A percentile compares a stretch with the other conserved stretches of the same genome.
phyloP scores from a whole-genome alignment of 2,329 filamentous ascomycete genomes.

The Cercospora zeina region DNA sequence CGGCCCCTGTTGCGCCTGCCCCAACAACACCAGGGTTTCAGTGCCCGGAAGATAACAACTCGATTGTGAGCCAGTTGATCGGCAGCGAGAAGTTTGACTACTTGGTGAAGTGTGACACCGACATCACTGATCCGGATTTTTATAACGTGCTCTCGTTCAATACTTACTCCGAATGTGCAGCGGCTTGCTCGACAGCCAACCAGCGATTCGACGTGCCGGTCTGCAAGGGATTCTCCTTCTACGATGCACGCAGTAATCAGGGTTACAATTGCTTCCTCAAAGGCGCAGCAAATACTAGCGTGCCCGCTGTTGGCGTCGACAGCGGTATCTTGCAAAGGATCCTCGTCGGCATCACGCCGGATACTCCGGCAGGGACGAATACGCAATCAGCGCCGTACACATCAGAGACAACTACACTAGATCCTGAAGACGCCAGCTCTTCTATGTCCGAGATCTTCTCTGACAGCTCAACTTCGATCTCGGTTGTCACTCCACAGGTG shows the following conservation, averaged over 20 bases:
- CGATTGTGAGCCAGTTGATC: slow-evolving; percentile 38
- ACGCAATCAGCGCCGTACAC: slow-evolving; percentile 33
- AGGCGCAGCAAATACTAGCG: slow-evolving; percentile 30
- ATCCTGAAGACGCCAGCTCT: slow-evolving; percentile 33
- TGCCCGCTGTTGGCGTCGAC: slow-evolving; percentile 33
- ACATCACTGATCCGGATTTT: slow-evolving; percentile 35
- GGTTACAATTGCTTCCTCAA: slow-evolving; percentile 41
- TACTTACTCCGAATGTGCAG: slow-evolving; percentile 38
- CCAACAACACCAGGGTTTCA: slow-evolving; percentile 37
- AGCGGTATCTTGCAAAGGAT: slow-evolving; percentile 37
- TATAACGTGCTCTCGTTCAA: slow-evolving; percentile 33
- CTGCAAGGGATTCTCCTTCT: slow-evolving; percentile 40
- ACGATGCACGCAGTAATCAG: slow-evolving; percentile 27
- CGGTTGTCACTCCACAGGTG: slow-evolving; percentile 35
- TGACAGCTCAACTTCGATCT: slow-evolving; percentile 36
- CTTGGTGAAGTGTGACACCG: slow-evolving; percentile 39
- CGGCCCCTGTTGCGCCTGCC: slow-evolving; percentile 21
- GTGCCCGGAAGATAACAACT: slow-evolving; percentile 39
- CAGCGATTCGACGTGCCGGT: slow-evolving; percentile 33
- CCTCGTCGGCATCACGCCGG: slow-evolving; percentile 32
- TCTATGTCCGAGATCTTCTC: slow-evolving; percentile 33
- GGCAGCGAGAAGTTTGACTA: slow-evolving; percentile 39
- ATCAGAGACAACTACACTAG: slow-evolving; percentile 23
- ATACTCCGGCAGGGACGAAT: slow-evolving; percentile 28
- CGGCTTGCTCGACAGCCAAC: slow-evolving; percentile 40